These are phyloP conservation scores for Ophiostoma ulmi DNA, from an alignment of 2,329 filamentous ascomycete genomes.

Conservation along the genomic window DNA sequence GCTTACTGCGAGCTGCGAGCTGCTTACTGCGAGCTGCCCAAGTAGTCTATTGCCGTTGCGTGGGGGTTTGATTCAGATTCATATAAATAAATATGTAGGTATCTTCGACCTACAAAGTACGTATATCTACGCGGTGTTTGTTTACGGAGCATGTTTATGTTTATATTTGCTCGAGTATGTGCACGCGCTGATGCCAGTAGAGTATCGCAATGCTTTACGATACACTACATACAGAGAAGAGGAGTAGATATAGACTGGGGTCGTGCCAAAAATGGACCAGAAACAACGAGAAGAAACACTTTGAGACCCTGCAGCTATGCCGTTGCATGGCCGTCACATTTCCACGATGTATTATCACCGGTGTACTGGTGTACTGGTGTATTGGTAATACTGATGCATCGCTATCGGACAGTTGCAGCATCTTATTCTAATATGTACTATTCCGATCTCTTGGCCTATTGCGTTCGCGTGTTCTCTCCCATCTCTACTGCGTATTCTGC, in stretches of 20 bases:
- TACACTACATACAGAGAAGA: background rate
- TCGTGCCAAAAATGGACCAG: constrained; percentile 3
- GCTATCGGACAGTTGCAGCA: background rate
- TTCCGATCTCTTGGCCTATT: background rate
- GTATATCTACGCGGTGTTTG: background rate
- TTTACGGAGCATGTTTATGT: background rate
- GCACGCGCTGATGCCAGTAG: background rate
- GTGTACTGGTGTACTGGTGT: background rate
- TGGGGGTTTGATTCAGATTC: too few species aligned
- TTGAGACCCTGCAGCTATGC: background rate
- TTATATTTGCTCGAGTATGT: background rate
- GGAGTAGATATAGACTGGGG: background rate
- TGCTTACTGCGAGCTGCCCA: too few species aligned
- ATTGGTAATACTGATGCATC: background rate
- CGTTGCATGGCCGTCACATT: background rate
- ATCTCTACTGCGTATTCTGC: background rate
- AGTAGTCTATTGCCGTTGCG: background rate
- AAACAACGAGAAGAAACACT: constrained; percentile 11
- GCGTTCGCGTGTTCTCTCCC: background rate
- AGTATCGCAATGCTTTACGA: background rate
- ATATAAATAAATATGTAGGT: too few species aligned
- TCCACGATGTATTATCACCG: too few species aligned
- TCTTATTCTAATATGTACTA: background rate
- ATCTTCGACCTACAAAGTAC: too few species aligned
- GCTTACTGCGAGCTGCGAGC: too few species aligned